phyloP scores from a whole-genome alignment of 352 stramenopile species.

The Phytophthora multivora region DNA sequence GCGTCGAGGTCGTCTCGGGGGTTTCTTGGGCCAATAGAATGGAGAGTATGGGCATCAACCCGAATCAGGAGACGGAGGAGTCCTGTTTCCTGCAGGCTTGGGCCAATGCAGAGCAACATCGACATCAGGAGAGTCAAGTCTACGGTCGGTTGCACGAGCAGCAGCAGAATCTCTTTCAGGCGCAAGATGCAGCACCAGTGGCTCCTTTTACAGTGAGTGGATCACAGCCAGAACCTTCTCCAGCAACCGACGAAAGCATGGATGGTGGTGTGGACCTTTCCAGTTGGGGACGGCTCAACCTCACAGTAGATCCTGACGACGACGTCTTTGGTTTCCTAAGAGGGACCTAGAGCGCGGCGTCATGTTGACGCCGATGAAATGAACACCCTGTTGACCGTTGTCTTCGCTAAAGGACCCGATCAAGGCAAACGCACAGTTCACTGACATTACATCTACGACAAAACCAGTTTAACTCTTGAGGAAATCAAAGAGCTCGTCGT shows the following conservation, averaged over 20 bases:
- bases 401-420: neutral
- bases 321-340: constrained; percentile 32
- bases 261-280: constrained; percentile 14
- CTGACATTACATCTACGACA: neutral
- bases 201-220: neutral
- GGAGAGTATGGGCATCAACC: neutral
- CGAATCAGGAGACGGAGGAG: neutral
- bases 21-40: constrained; percentile 18
- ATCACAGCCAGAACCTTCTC: neutral
- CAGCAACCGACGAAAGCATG: neutral
- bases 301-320: constrained; percentile 28
- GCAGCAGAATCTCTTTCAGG: constrained; percentile 21
- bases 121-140: constrained; percentile 14
- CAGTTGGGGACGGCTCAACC: constrained; percentile 25
- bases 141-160: constrained; percentile 26
- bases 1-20: constrained; percentile 18
- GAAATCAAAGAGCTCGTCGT: constrained; percentile 83
- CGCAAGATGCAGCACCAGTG: constrained; percentile 11
- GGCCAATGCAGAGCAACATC: constrained; percentile 19
- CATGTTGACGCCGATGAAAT: constrained; percentile 5
- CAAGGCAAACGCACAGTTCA: neutral
- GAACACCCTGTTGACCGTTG: neutral
- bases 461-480: constrained; percentile 51
- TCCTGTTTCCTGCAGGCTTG: constrained; percentile 25
- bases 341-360: neutral